Evolutionary conservation across 78 protist species (phyloP), one percentile per base, ranked within the genome.

Genomic region (Polysphondylium violaceum): DNA sequence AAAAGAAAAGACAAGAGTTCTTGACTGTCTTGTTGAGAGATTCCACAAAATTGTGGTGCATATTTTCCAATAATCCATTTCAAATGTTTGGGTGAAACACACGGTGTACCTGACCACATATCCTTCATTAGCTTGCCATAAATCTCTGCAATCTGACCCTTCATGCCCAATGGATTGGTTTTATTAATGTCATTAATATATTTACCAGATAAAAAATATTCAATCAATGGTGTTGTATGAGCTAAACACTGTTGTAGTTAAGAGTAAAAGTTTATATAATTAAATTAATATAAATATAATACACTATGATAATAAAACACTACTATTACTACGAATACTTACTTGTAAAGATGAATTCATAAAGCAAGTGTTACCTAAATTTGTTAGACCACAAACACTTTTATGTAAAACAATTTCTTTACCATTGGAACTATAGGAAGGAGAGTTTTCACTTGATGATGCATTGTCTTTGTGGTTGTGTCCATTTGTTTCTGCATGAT

Each of bases 291-390:
- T n/a, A n/a, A n/a, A n/a, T n/a, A n/a, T n/a, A n/a, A n/a, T n/a
- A n/a, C 11, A 14, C 11, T 14, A 47, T 47, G 53, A 11, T 14
- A 47, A 47, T 47, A 47, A 11, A 47, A 47, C 35, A 35, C 31
- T 38, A 35, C 35, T n/a, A n/a, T n/a, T 55, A 41, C 38, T 33
- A 21, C 59, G 16, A 23, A 25, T 31, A 53, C 12, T 40, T 58
- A 68, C 74, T 14, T 87, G 99, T 21, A 98, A 47, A n/a, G 90
- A 96, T 2, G 95, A 9, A 72, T 98, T 98, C 98, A 98, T 97
- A 86, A 89, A 98, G 86, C 99, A 98, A 9, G 99, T 98, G 65
- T 98, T 98, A 64, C 96, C 86, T 29, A 92, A 79, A 50, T 92
- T 92, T 9, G 74, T 40, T 17, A 93, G 53, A 17, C 93, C 96